Evolutionary conservation across 345 rosid genomes (phyloP).

Genomic region (Erodium maritimum): DNA sequence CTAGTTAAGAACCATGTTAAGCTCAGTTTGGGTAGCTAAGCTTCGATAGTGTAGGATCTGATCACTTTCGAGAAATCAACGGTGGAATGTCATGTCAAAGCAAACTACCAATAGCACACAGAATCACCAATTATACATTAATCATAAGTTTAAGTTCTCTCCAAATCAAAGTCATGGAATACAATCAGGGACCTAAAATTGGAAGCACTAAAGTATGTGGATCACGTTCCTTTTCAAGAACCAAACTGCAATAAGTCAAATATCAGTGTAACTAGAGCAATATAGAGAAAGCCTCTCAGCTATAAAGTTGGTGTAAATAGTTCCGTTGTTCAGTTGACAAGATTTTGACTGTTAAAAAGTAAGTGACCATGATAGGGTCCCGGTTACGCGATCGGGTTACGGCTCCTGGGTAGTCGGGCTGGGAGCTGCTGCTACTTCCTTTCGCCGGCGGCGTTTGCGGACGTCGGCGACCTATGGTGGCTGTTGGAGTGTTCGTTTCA

Average conservation of each 20-base stretch:
- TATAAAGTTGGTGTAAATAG: background rate
- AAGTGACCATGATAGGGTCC: too few relatives aligned
- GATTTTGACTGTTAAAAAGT: background rate
- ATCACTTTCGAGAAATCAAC: background rate
- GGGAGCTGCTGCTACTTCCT: too few relatives aligned
- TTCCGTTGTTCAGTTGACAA: background rate
- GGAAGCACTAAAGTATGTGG: background rate
- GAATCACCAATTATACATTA: background rate
- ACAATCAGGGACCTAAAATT: background rate
- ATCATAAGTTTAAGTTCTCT: background rate
- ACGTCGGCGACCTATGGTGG: too few relatives aligned
- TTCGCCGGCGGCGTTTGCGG: too few relatives aligned
- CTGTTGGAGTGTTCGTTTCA: too few relatives aligned
- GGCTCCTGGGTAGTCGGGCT: too few relatives aligned
- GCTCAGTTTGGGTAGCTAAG: background rate
- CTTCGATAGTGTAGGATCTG: background rate
- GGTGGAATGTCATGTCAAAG: background rate
- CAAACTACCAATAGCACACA: background rate
- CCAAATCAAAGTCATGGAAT: background rate
- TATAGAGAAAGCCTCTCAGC: background rate
- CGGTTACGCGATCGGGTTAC: too few relatives aligned
- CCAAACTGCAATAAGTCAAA: background rate
- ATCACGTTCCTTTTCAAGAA: background rate
- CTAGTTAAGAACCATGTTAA: background rate
- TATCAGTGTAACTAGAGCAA: background rate